phyloP scores from a whole-genome alignment of 2,329 filamentous ascomycete genomes.

The Curvularia eragrostidis region DNA sequence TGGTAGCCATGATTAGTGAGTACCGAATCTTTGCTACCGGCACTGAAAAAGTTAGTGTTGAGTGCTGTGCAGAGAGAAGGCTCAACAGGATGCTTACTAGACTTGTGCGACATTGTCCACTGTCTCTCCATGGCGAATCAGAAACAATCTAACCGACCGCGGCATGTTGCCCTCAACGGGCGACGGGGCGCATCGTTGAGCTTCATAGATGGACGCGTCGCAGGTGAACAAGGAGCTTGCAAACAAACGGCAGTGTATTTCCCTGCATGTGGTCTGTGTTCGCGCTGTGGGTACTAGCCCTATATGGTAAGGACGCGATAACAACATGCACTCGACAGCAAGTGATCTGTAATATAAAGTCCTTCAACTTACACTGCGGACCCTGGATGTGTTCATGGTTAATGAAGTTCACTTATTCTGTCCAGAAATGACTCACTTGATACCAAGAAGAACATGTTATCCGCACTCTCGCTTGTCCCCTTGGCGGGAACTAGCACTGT shows the following conservation, averaged over 20 bases:
- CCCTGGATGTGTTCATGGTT: not conserved
- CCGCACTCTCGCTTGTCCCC: not conserved
- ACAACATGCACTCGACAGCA: not conserved
- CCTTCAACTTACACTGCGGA: not conserved
- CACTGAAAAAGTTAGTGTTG: slow-evolving; percentile 58
- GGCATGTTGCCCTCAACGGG: slow-evolving; percentile 33
- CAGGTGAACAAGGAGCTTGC: slow-evolving; percentile 4
- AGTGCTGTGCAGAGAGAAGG: not conserved
- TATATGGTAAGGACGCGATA: not conserved
- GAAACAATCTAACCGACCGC: slow-evolving; percentile 67
- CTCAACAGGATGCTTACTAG: slow-evolving; percentile 60
- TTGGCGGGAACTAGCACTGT: not conserved
- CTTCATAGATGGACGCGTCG: slow-evolving; percentile 23
- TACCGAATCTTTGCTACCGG: slow-evolving; percentile 79
- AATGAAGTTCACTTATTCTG: not conserved
- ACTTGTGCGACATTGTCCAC: slow-evolving; percentile 84
- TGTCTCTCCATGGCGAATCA: slow-evolving; percentile 88
- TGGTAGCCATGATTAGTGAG: slow-evolving; percentile 82
- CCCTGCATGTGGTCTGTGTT: slow-evolving; percentile 19
- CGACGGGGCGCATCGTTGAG: slow-evolving; percentile 15
- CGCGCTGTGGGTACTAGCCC: slow-evolving; percentile 20
- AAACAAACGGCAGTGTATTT: slow-evolving; percentile 8
- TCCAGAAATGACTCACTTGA: no score
- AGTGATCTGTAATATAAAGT: not conserved
- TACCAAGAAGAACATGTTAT: not conserved